Conservation (phyloP, 108 stramenopile genomes). For the Fistulifera pelliculosa region DNA sequence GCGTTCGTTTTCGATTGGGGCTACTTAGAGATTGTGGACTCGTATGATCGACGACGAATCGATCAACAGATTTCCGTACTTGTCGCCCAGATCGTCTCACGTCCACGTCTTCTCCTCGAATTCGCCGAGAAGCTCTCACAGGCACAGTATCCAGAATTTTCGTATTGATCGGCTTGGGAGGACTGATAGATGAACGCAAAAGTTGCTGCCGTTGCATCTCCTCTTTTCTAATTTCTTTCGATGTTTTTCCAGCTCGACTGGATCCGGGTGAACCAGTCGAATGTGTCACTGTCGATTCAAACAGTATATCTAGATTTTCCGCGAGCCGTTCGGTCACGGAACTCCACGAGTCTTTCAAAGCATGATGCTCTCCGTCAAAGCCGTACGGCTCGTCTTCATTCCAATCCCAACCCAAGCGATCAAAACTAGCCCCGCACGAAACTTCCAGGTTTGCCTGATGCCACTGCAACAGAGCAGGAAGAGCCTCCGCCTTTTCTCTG, state of each 20-base stretch:
- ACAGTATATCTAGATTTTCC: constrained; percentile 58
- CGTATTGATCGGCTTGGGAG: background rate
- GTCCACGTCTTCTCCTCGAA: constrained; percentile 17
- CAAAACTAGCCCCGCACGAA: constrained; percentile 71
- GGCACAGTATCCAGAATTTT: background rate
- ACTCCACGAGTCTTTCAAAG: constrained; percentile 66
- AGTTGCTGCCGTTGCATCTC: background rate
- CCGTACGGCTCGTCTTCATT: constrained; percentile 91
- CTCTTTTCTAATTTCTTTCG: constrained; percentile 3
- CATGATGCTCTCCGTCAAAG: constrained; percentile 87
- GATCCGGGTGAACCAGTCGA: constrained; percentile 21
- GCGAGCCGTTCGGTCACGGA: constrained; percentile 61
- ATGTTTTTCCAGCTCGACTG: background rate
- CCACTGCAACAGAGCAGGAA: constrained; percentile 69
- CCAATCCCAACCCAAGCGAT: constrained; percentile 70
- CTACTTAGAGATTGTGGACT: constrained; percentile 3
- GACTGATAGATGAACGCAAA: background rate
- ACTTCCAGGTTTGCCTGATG: constrained; percentile 88
- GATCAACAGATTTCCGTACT: constrained; percentile 16
- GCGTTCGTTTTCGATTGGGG: background rate
- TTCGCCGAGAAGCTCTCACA: constrained; percentile 15
- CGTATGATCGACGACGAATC: constrained; percentile 14
- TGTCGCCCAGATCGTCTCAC: constrained; percentile 30
- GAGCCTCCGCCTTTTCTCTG: constrained; percentile 14
- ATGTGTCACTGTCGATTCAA: constrained; percentile 22